phyloP scores from a whole-genome alignment of 148 eudicot genomes.

The Rhododendron vialii region DNA sequence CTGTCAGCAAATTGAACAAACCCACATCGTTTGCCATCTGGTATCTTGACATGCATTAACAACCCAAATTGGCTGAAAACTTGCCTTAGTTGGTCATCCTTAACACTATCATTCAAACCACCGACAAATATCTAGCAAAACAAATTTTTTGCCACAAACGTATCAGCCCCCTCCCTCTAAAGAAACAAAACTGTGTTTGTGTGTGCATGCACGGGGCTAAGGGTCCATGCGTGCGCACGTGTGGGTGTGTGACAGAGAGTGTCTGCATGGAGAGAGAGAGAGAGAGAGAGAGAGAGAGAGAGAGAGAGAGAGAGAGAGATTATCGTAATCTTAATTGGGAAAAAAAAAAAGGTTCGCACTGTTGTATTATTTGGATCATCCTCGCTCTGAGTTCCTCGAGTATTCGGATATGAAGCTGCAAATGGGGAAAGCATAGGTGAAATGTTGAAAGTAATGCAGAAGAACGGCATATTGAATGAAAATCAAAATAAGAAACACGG shows the following conservation, averaged over 20 bases:
- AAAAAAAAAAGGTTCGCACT: constrained; percentile 43
- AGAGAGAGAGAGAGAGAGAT: neutral
- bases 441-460: constrained; percentile 1
- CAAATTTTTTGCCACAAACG: constrained; percentile 5
- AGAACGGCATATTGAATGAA: neutral
- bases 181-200: neutral
- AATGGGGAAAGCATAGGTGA: constrained; percentile 14
- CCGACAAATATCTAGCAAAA: constrained; percentile 83
- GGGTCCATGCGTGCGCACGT: neutral
- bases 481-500: neutral
- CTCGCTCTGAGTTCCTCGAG: constrained; percentile 68
- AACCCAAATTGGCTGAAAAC: constrained; percentile 72
- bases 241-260: neutral
- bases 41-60: constrained; percentile 83
- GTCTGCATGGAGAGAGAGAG: neutral
- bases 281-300: constrained; percentile 1
- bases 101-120: constrained; percentile 69
- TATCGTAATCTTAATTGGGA: neutral
- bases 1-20: constrained; percentile 92
- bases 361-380: constrained; percentile 95
- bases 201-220: neutral
- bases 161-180: neutral
- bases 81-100: constrained; percentile 81
- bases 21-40: constrained; percentile 86
- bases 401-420: constrained; percentile 75